Percentiles rank a stretch among this genome's conserved stretches.
Evolutionary conservation across 2,329 filamentous ascomycete genomes (phyloP).

Genomic region (Coniochaeta sp.): DNA sequence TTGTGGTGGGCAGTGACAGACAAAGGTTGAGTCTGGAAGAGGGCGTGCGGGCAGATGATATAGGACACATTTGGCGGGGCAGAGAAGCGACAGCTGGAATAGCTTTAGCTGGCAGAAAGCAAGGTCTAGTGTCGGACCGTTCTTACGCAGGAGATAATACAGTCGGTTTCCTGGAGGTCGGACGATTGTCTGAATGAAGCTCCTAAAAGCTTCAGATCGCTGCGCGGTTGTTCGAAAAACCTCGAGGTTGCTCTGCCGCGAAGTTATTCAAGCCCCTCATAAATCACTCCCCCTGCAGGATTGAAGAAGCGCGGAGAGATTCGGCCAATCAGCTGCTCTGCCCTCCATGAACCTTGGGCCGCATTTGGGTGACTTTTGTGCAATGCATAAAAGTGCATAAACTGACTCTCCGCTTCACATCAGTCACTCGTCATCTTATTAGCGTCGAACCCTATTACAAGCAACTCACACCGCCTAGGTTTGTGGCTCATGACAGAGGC

Average conservation of each 20-base stretch:
- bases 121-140: not conserved
- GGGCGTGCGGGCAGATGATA: conserved; percentile 7
- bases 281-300: not conserved
- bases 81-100: not conserved
- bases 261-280: not conserved
- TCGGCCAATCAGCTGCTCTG: not conserved
- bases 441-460: not conserved
- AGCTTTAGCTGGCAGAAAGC: not conserved
- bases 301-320: not conserved
- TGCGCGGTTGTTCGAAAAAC: not conserved
- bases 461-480: not conserved
- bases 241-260: not conserved
- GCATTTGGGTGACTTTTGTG: not conserved
- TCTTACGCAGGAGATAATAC: not conserved
- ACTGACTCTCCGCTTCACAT: not conserved
- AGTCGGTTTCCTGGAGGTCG: not conserved
- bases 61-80: conserved; percentile 15
- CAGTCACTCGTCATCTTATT: not conserved
- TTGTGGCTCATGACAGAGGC: not conserved
- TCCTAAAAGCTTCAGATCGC: not conserved
- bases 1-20: conserved; percentile 10
- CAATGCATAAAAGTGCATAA: not conserved
- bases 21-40: conserved; percentile 10
- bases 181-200: not conserved
- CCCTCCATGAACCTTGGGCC: not conserved